These are phyloP conservation scores for Spathaspora jeffriesii DNA, from an alignment of 1,139 yeast species.

Conservation along the genomic window DNA sequence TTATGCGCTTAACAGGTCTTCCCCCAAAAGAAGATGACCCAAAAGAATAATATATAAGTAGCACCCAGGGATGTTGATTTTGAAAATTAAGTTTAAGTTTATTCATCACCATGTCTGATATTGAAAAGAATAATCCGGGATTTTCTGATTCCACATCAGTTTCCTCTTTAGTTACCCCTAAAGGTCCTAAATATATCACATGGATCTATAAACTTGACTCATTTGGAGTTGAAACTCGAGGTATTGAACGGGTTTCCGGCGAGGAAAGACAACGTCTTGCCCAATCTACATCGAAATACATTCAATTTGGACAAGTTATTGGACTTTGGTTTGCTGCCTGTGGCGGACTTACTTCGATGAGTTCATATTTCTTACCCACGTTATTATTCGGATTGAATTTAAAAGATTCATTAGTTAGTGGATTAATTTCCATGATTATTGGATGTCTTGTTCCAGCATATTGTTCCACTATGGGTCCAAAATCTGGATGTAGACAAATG, in stretches of 20 bases:
- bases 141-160: neutral
- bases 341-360: slow-evolving; percentile 43
- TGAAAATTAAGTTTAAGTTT: neutral
- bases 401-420: slow-evolving; percentile 30
- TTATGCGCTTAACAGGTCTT: slow-evolving; percentile 1
- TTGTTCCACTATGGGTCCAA: slow-evolving; percentile 72
- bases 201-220: slow-evolving; percentile 22
- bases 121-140: neutral
- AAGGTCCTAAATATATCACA: slow-evolving; percentile 9
- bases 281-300: slow-evolving; percentile 13
- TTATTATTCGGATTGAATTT: slow-evolving; percentile 29
- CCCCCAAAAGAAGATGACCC: neutral
- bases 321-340: slow-evolving; percentile 52
- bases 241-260: slow-evolving; percentile 29
- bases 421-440: slow-evolving; percentile 28
- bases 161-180: neutral
- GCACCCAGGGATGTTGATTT: neutral
- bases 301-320: slow-evolving; percentile 57
- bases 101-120: neutral
- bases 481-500: slow-evolving; percentile 87
- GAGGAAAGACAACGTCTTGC: slow-evolving; percentile 21
- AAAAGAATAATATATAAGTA: neutral
- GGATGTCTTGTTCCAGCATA: slow-evolving; percentile 43
- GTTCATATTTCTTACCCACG: slow-evolving; percentile 36
- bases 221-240: slow-evolving; percentile 31